Evolutionary conservation across 129 eudicot genomes (phyloP).

Genomic region (Pittosporum tobira): DNA sequence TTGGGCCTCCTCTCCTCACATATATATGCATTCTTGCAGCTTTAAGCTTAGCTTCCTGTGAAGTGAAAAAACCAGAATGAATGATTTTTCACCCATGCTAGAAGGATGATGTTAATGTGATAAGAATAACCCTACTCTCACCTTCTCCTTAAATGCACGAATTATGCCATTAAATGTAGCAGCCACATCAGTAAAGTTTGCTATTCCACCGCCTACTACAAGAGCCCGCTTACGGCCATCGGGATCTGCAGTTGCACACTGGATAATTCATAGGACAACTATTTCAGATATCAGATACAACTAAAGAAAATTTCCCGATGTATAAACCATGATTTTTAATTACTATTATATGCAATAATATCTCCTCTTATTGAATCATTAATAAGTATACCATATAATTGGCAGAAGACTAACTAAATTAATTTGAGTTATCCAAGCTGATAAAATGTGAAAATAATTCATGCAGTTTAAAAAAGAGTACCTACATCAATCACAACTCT

Average conservation of each 20-base stretch:
- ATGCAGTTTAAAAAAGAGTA: not conserved
- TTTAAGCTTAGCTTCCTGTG: slow-evolving; percentile 86
- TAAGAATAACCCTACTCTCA: slow-evolving; percentile 7
- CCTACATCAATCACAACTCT: slow-evolving; percentile 97
- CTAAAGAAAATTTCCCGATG: not conserved
- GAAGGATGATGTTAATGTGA: not conserved
- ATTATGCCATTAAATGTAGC: slow-evolving; percentile 98
- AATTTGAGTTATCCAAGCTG: not conserved
- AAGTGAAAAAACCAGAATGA: not conserved
- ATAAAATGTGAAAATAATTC: not conserved
- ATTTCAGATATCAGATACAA: not conserved
- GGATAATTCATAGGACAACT: slow-evolving; percentile 16
- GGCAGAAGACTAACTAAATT: not conserved
- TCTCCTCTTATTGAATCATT: not conserved
- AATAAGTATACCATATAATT: not conserved
- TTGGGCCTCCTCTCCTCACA: slow-evolving; percentile 99
- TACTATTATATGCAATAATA: not conserved
- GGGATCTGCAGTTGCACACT: slow-evolving; percentile 99
- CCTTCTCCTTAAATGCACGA: slow-evolving; percentile 97
- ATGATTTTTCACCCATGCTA: not conserved
- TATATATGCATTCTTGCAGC: slow-evolving; percentile 91
- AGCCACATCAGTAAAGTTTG: slow-evolving; percentile 98
- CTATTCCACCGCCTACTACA: slow-evolving; percentile 97
- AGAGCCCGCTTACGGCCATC: slow-evolving; percentile 88
- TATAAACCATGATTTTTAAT: not conserved